Evolutionary conservation across 306 rosid genomes (phyloP).

Genomic region (Senna tora): DNA sequence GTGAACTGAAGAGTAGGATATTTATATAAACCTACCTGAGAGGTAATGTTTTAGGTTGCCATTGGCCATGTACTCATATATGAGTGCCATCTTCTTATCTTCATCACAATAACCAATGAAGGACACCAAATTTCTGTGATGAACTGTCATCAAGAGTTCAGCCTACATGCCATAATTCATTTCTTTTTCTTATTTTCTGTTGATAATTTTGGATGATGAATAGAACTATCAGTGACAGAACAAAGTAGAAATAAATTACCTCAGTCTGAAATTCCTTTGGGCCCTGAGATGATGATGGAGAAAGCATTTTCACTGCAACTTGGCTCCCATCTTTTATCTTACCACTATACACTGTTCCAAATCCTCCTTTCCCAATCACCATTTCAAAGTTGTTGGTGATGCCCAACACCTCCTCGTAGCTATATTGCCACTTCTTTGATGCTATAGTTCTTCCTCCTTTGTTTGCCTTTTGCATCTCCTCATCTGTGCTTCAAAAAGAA

Average conservation of each 20-base stretch:
- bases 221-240: neutral
- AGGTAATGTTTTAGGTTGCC: conserved; percentile 60
- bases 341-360: conserved; percentile 64
- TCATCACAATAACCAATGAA: conserved; percentile 64
- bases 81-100: conserved; percentile 60
- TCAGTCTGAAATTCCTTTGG: conserved; percentile 72
- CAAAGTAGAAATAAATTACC: conserved; percentile 42
- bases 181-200: neutral
- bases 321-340: conserved; percentile 53
- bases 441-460: conserved; percentile 48
- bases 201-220: conserved; percentile 25
- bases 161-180: conserved; percentile 49
- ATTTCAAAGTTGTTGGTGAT: conserved; percentile 59
- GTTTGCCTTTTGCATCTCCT: conserved; percentile 35
- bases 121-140: conserved; percentile 62
- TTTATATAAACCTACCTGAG: conserved; percentile 41
- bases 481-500: conserved; percentile 30
- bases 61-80: conserved; percentile 65
- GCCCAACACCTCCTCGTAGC: conserved; percentile 51
- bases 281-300: conserved; percentile 70
- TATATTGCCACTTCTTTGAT: conserved; percentile 58
- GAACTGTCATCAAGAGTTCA: conserved; percentile 62
- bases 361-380: conserved; percentile 69
- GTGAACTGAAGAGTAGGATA: neutral
- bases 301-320: conserved; percentile 71